Conservation (phyloP, 129 eudicot genomes). For the Artemisia tridentata region DNA sequence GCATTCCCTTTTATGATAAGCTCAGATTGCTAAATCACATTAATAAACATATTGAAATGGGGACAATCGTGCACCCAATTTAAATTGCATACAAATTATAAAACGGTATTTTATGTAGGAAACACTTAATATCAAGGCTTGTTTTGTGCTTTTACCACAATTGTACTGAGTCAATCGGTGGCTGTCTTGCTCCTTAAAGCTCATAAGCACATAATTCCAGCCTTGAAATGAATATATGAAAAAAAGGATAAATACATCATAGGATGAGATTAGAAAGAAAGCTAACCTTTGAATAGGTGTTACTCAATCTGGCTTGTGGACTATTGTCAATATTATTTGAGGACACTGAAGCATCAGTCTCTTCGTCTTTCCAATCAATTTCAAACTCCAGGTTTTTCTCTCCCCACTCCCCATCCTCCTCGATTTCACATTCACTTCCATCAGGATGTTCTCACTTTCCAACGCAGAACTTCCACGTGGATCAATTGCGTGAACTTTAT, state of each 20-base stretch:
- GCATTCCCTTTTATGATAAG: too few species aligned
- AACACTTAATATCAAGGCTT: too few species aligned
- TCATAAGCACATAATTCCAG: background rate
- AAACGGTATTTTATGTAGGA: too few species aligned
- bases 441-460: slow-evolving; percentile 77
- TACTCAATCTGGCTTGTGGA: slow-evolving; percentile 53
- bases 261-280: background rate
- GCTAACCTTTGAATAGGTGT: slow-evolving; percentile 55
- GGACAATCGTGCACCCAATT: too few species aligned
- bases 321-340: slow-evolving; percentile 28
- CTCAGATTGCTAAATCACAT: too few species aligned
- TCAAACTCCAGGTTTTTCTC: slow-evolving; percentile 67
- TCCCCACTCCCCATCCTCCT: slow-evolving; percentile 39
- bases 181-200: background rate
- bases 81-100: too few species aligned
- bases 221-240: background rate
- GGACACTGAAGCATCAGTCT: slow-evolving; percentile 27
- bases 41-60: too few species aligned
- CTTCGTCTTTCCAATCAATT: slow-evolving; percentile 65
- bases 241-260: background rate
- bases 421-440: slow-evolving; percentile 52
- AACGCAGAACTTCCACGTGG: slow-evolving; percentile 18
- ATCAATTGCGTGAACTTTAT: slow-evolving; percentile 12
- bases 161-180: too few species aligned
- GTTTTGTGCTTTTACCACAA: too few species aligned